These are phyloP conservation scores for Leptographium lundbergii DNA, from an alignment of 2,329 filamentous ascomycete genomes.

Conservation along the genomic window DNA sequence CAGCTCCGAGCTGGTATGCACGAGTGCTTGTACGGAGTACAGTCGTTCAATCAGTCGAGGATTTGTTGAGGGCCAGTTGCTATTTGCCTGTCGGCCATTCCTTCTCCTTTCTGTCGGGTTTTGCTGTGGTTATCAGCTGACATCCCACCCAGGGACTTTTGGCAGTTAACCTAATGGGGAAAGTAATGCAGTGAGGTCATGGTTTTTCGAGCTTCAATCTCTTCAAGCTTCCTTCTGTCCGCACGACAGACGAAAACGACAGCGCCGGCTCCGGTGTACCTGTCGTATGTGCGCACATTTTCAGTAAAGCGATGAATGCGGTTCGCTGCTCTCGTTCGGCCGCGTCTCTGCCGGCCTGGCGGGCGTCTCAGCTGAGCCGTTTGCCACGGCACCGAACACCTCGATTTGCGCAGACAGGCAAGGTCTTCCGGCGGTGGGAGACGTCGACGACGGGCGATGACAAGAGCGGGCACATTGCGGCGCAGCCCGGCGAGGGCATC, in stretches of 20 bases:
- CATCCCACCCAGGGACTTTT: neutral
- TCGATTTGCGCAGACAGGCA: neutral
- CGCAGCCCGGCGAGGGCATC: constrained; percentile 64
- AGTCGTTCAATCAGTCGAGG: neutral
- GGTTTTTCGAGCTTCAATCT: neutral
- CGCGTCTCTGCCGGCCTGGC: neutral
- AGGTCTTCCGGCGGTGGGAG: constrained; percentile 22
- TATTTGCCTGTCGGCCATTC: neutral
- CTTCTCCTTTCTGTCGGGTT: neutral
- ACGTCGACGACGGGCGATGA: constrained; percentile 41
- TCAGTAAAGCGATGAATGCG: constrained; percentile 2
- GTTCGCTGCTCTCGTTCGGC: constrained; percentile 8
- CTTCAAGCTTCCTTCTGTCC: neutral
- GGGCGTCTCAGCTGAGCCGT: neutral
- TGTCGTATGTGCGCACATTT: neutral
- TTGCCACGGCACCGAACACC: neutral
- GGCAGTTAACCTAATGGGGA: neutral
- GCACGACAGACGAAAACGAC: neutral
- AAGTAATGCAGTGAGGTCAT: neutral
- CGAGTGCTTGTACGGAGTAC: neutral
- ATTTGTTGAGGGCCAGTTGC: neutral
- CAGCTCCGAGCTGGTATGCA: too few species aligned
- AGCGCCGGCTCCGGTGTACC: neutral
- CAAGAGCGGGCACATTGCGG: constrained; percentile 70
- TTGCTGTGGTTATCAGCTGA: neutral